These are phyloP conservation scores for Pseudocercospora pini-densiflorae DNA, from an alignment of 2,329 filamentous ascomycete genomes.

Conservation along the genomic window DNA sequence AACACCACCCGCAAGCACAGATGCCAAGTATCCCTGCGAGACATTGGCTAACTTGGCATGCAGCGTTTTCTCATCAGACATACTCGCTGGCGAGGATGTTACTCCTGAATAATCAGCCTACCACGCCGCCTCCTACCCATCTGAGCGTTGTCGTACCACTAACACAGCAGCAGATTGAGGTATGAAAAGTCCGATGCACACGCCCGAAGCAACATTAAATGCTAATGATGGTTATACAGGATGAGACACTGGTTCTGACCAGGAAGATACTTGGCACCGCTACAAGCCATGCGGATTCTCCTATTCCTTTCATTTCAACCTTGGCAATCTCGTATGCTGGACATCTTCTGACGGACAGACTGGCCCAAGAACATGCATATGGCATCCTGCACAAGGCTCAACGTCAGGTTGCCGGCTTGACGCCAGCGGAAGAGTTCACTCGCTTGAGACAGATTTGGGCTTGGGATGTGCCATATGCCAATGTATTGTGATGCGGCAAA, in stretches of 20 bases:
- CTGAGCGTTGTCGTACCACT: conserved; percentile 7
- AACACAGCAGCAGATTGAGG: neutral
- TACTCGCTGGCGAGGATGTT: conserved; percentile 2
- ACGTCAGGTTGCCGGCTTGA: conserved; percentile 6
- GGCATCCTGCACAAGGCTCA: conserved; percentile 4
- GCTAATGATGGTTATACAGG: neutral
- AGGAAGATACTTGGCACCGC: conserved; percentile 13
- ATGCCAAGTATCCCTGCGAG: neutral
- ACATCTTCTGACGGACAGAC: conserved; percentile 13
- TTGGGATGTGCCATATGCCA: conserved; percentile 12
- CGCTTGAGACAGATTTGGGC: conserved; percentile 12
- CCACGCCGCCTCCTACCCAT: conserved; percentile 5
- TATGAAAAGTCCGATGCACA: conserved; percentile 1
- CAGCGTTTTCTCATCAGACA: conserved; percentile 12
- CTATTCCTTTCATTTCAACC: conserved; percentile 10
- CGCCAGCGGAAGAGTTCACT: conserved; percentile 3
- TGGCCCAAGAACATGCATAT: conserved; percentile 14
- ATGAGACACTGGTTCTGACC: neutral
- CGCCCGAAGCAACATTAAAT: neutral
- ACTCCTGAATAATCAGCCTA: conserved; percentile 12
- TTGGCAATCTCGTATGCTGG: conserved; percentile 14
- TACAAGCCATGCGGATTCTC: neutral
- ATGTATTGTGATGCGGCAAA: conserved; percentile 1
- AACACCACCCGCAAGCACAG: neutral
- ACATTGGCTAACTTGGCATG: neutral